A percentile compares a stretch with the other conserved stretches of the same genome.
Conservation (phyloP, 257 asterid genomes). For the Solanum pinnatisectum region DNA sequence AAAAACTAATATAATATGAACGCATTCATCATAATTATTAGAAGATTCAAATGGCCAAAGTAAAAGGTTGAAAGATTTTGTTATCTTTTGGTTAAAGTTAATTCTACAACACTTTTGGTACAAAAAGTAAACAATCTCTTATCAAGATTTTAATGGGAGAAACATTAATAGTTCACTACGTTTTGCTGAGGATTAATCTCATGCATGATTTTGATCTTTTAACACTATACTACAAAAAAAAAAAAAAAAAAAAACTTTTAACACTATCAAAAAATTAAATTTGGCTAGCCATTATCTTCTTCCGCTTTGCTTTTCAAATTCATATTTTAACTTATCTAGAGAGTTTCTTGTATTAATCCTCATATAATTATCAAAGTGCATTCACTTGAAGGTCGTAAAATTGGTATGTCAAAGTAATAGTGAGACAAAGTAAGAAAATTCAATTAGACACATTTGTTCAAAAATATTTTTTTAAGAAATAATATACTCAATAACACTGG, state of each 20-base stretch:
- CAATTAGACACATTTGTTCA: background rate
- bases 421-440: background rate
- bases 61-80: background rate
- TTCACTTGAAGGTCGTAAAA: background rate
- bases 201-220: background rate
- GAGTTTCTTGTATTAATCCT: background rate
- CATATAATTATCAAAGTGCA: background rate
- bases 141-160: background rate
- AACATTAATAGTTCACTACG: background rate
- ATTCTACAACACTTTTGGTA: background rate
- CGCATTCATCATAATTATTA: background rate
- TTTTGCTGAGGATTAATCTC: background rate
- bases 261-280: no score
- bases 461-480: background rate
- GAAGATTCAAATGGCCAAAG: background rate
- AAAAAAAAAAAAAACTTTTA: no score
- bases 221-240: background rate
- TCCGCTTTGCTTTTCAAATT: background rate
- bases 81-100: background rate
- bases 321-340: background rate
- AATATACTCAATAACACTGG: background rate
- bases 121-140: background rate
- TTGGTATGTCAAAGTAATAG: background rate
- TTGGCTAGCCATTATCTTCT: background rate
- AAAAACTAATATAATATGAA: background rate